Base-by-base conservation (phyloP, 169 alveolate species). In the Cryptosporidium andersoni region DNA sequence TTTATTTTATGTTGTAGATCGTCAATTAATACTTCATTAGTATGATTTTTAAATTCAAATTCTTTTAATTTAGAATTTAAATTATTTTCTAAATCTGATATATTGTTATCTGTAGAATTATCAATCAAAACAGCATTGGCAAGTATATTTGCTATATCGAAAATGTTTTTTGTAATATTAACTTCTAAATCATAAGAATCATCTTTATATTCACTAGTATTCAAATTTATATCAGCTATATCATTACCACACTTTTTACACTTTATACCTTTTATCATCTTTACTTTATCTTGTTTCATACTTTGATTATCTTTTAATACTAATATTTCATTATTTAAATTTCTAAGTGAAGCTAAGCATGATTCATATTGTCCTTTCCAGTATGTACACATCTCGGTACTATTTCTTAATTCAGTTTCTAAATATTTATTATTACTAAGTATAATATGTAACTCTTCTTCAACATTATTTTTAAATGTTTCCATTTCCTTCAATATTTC, bases 341-440 rank as follows among this genome's bases (percentile, higher is more conserved):
- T 4, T 12, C n/a, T 60, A 25, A 74, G 64, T 14, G 85, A 74
- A 16, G 74, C 2, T 58, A 58, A 58, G 25, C 85, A 74, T 39
- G 60, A 36, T 25, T 74, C 85, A 36, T 74, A 74, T 47, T 55
- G 68, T 16, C 60, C 74, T 42, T 74, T 74, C 85, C 85, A 74
- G 47, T 74, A 74, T 6, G 55, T 37, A 6, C 16, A 34, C 62
- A 74, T 47, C 16, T 74, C 85, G 34, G 16, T 74, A 56, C 74
- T 74, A n/a, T 60, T 42, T 40, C 37, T 74, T 43, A 74, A 40
- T 45, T 74, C 67, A 47, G 16, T 48, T 37, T 45, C 47, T 25
- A 74, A 43, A n/a, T 40, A 16, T 9, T 74, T 68, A 74, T 74
- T 74, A 58, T 58, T 40, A 8, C 60, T 43, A 1, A 74, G 39